phyloP scores from a whole-genome alignment of 73 alveolate genomes.

The Paramecium caudatum region DNA sequence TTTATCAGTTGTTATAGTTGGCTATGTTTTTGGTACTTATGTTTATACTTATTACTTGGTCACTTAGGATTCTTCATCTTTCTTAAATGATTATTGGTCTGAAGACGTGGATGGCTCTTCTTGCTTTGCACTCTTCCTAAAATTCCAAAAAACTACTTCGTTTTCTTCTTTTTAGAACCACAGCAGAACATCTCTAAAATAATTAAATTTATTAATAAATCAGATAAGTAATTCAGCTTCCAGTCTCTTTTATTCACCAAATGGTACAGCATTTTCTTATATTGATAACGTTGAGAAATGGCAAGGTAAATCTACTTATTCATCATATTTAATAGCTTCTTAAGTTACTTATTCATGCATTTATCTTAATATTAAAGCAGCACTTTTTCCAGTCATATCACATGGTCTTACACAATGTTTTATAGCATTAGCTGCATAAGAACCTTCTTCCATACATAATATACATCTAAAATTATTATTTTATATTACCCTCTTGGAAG shows the following conservation, averaged over 20 bases:
- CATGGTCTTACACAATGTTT: conserved; percentile 95
- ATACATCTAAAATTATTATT: conserved; percentile 65
- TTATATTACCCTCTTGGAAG: conserved; percentile 84
- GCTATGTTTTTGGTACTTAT: conserved; percentile 1
- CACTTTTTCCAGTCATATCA: conserved; percentile 93
- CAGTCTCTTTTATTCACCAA: conserved; percentile 82
- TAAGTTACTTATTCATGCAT: conserved; percentile 82
- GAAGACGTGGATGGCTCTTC: conserved; percentile 49
- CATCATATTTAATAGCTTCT: conserved; percentile 86
- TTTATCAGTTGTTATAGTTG: background rate
- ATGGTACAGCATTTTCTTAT: conserved; percentile 81
- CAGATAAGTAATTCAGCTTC: conserved; percentile 81
- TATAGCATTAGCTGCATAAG: conserved; percentile 92
- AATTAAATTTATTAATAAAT: too few relatives aligned
- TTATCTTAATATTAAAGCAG: conserved; percentile 87
- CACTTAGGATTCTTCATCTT: conserved; percentile 43
- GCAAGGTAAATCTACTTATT: conserved; percentile 84
- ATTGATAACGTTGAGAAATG: conserved; percentile 84
- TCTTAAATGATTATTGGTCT: background rate
- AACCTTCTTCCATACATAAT: conserved; percentile 87
- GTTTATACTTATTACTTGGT: too few relatives aligned
- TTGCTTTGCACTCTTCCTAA: conserved; percentile 60
- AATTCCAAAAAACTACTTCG: conserved; percentile 56
- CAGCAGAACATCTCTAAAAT: conserved; percentile 60
- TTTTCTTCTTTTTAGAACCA: conserved; percentile 48